These are phyloP conservation scores for Aspergillus brasiliensis DNA, from an alignment of 2,329 filamentous ascomycete species.

Conservation along the genomic window DNA sequence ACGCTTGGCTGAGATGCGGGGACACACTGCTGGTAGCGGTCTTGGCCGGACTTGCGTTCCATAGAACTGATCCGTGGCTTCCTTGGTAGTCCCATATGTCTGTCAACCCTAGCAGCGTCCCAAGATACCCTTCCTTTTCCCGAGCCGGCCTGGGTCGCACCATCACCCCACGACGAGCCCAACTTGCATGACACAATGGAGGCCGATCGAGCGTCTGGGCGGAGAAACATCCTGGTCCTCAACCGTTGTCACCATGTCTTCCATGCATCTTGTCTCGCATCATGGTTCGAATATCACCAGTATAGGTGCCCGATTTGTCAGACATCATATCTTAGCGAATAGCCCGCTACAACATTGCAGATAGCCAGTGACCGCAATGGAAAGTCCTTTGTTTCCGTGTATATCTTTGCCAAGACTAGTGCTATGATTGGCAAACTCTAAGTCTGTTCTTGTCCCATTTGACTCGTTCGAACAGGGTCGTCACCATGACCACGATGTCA, in stretches of 20 bases:
- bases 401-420: neutral
- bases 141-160: slow-evolving; percentile 18
- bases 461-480: neutral
- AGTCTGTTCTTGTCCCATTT: neutral
- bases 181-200: slow-evolving; percentile 4
- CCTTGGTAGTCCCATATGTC: slow-evolving; percentile 30
- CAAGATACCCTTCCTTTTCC: slow-evolving; percentile 21
- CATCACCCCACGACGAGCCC: slow-evolving; percentile 8
- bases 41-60: slow-evolving; percentile 16
- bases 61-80: slow-evolving; percentile 15
- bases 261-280: slow-evolving; percentile 30
- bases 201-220: neutral
- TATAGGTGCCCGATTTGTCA: slow-evolving; percentile 36
- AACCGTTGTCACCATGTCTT: slow-evolving; percentile 35
- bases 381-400: neutral
- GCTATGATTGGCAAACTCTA: neutral
- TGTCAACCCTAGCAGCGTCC: slow-evolving; percentile 27
- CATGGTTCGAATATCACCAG: slow-evolving; percentile 33
- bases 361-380: neutral
- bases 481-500: neutral
- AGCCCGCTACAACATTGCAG: neutral
- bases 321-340: slow-evolving; percentile 23
- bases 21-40: slow-evolving; percentile 22
- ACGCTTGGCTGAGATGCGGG: slow-evolving; percentile 25
- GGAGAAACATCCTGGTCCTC: slow-evolving; percentile 25